Evolutionary conservation across 192 early-diverging fungal genomes (phyloP), one percentile per base, ranked within the genome.

Genomic region (Gryganskiella cystojenkinii): DNA sequence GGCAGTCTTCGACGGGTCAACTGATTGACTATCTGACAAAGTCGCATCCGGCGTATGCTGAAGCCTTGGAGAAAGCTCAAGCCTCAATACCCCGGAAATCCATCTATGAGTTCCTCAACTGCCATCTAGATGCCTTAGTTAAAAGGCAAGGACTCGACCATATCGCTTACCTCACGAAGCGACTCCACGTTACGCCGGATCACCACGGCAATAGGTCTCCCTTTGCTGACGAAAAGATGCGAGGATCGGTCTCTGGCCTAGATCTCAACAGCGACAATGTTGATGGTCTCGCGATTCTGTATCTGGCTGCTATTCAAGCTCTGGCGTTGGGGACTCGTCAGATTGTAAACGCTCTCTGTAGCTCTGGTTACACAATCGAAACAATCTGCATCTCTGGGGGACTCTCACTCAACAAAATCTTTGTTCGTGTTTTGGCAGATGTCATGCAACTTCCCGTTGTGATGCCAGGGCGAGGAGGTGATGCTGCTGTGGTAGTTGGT

Each of bases 121-220:
- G 58, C 19, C 70, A 71, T 61, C 53, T 91, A 25, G 53, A 52
- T 1, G 17, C 15, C 15, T n/a, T 88, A 3, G 62, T 79, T 24
- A 30, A 67, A 22, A 50, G 51, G n/a, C 64, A 61, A 22, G 35
- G 71, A 1, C 11, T 71, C 0, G 30, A 49, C 9, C 61, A 82
- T 54, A 50, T 74, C 8, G 75, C 70, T 4, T 60, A 69, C n/a
- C 72, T 86, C 20, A 76, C 76, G n/a, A 73, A 60, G 34, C 34
- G 79, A 55, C 37, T 92, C 9, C 92, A 93, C 54, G 68, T 93
- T 49, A 84, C 88, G 10, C 93, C 93, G n/a, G 93, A 94, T 71
- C 87, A 85, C 64, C 91, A 94, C 70, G 93, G 93, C 3, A 93
- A 93, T 64, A 84, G 93, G 9, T 88, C 89, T 6, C 93, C 93